phyloP scores from a whole-genome alignment of 495 filamentous ascomycete genomes.

The Aspergillus sclerotiicarbonarius region DNA sequence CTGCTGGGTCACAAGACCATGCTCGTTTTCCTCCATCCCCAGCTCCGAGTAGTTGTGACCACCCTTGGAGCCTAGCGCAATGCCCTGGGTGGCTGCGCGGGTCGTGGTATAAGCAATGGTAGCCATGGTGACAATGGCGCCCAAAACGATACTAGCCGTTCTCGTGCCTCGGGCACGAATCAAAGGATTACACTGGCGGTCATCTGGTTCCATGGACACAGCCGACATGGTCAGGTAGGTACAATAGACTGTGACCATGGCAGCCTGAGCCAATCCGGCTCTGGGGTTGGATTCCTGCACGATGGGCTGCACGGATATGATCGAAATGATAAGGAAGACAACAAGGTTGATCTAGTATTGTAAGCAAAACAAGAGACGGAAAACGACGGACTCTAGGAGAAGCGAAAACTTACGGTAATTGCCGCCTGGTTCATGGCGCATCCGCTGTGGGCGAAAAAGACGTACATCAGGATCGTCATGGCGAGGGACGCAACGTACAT shows the following conservation, averaged over 20 bases:
- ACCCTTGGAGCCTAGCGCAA: conserved; percentile 72
- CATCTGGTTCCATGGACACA: conserved; percentile 97
- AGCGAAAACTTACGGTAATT: conserved; percentile 50
- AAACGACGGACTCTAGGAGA: neutral
- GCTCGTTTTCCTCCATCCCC: conserved; percentile 68
- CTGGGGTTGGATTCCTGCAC: conserved; percentile 91
- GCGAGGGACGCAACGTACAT: conserved; percentile 90
- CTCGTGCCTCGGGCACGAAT: conserved; percentile 86
- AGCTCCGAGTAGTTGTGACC: conserved; percentile 58
- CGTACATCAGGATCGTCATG: conserved; percentile 96
- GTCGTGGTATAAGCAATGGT: conserved; percentile 98
- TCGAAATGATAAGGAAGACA: conserved; percentile 76
- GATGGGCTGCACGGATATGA: conserved; percentile 82
- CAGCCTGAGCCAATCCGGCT: conserved; percentile 91
- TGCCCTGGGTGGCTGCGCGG: conserved; percentile 88
- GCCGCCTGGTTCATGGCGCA: conserved; percentile 94
- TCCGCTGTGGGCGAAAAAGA: conserved; percentile 82
- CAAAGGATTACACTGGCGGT: conserved; percentile 89
- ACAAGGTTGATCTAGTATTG: conserved; percentile 70
- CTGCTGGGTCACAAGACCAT: conserved; percentile 87
- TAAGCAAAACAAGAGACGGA: neutral
- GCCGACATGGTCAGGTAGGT: conserved; percentile 98
- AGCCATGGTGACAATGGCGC: conserved; percentile 93
- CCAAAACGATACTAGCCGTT: conserved; percentile 82
- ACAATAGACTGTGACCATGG: conserved; percentile 97